These are phyloP conservation scores for Rhodotorula taiwanensis DNA, from an alignment of 768 basidiomycete species.

Conservation along the genomic window DNA sequence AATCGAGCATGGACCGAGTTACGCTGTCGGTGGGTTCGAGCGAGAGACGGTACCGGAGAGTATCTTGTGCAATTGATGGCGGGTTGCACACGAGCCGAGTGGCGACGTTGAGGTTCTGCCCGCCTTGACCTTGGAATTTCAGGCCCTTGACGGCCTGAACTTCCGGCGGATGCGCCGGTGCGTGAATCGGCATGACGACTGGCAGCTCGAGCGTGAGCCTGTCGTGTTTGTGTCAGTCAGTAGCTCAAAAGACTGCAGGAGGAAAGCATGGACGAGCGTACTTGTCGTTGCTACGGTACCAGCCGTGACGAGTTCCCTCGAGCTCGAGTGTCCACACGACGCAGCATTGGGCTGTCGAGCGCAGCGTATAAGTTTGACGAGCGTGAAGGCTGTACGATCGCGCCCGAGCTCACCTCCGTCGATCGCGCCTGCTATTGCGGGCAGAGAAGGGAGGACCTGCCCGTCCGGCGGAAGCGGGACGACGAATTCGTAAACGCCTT, in stretches of 20 bases:
- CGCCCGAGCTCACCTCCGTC: not conserved
- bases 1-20: not conserved
- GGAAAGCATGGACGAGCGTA: not conserved
- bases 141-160: not conserved
- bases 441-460: slow-evolving; percentile 4
- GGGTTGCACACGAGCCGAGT: not conserved
- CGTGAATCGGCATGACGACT: slow-evolving; percentile 1
- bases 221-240: not conserved
- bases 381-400: not conserved
- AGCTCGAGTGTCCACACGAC: slow-evolving; percentile 5
- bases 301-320: slow-evolving; percentile 8
- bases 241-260: no score
- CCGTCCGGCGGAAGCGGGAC: not conserved
- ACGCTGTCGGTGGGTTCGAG: slow-evolving; percentile 1
- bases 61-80: not conserved
- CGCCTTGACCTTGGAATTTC: slow-evolving; percentile 6
- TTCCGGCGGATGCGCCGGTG: no score
- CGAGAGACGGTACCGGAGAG: slow-evolving; percentile 9
- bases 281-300: slow-evolving; percentile 5
- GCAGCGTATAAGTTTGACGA: not conserved
- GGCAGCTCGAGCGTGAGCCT: slow-evolving; percentile 7
- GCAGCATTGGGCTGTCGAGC: not conserved
- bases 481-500: slow-evolving; percentile 10
- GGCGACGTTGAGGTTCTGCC: no score
- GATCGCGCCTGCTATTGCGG: not conserved